Base-by-base conservation (phyloP, 768 basidiomycete species). In the Lactarius vividus region DNA sequence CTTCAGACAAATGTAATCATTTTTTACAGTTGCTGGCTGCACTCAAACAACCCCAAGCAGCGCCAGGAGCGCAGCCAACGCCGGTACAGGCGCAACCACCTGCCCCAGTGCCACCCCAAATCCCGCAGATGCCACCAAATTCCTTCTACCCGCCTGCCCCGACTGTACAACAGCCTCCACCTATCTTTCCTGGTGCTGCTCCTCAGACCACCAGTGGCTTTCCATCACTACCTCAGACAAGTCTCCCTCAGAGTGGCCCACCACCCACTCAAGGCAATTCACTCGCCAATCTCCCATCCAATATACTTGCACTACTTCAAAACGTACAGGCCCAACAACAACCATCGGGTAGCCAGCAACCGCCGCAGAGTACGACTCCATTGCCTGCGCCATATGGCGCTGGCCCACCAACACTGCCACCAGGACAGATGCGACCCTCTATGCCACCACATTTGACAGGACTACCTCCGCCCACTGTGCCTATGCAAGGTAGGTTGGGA, bases 41-140 rank as follows among this genome's bases (percentile, higher is more conserved):
- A 15, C 77, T 93, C 55, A 92, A 94, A 72, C 88, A 89, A 65
- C 87, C 89, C 11, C 81, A 82, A 65, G 74, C 74, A 65, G 80
- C 78, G 28, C 70, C 78, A 33, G 73, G 78, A 6, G 73, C 78
- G 6, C 71, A 80, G 46, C 74, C 81, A 29, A 74, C 81, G 0
- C 72, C 71, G 3, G 72, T 75, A 9, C 70, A 73, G 13, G 69
- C 75, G 5, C 63, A 71, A 31, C 64, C 71, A 16, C 70, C 70
- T 26, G 68, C 67, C 2, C 71, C 72, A 8, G 62, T 70, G 13
- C 73, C 69, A 15, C 73, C 69, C 4, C 68, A 67, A 26, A 68
- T 74, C 72, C 63, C 75, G 40, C 74, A 57, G 49, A 52, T 69
- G 72, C 76, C 65, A 26, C 68, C 62, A 60, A 67, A 67, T 39